These are phyloP conservation scores for Chlorella sp. DNA, from an alignment of 139 green algal species.

Conservation along the genomic window DNA sequence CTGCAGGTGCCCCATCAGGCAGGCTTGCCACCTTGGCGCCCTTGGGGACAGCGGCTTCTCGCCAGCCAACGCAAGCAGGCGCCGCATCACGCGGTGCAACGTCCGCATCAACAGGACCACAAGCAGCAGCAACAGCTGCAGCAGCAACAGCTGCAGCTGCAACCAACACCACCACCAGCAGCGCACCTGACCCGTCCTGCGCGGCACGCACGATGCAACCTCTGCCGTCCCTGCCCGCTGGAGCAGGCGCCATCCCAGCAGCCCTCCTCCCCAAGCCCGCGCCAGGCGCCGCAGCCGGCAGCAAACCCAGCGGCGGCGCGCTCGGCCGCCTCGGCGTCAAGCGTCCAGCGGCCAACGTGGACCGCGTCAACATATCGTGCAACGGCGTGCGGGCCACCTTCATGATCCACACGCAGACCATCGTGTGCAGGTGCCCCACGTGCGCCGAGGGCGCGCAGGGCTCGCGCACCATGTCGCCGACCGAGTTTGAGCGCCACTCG, in stretches of 20 bases:
- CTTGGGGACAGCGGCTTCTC: too few species aligned
- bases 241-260: too few species aligned
- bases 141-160: too few species aligned
- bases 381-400: constrained; percentile 7
- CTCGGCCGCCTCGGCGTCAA: background rate
- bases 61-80: too few species aligned
- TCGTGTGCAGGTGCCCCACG: background rate
- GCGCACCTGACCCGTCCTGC: too few species aligned
- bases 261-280: background rate
- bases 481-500: constrained; percentile 35
- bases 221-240: background rate
- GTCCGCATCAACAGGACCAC: too few species aligned
- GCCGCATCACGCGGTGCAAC: too few species aligned
- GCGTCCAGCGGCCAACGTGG: background rate
- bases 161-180: too few species aligned
- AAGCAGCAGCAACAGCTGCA: too few species aligned
- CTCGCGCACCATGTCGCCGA: constrained; percentile 16
- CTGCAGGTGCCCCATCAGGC: too few species aligned
- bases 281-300: background rate
- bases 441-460: background rate
- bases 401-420: background rate
- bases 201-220: background rate
- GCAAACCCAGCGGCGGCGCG: background rate
- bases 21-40: too few species aligned
- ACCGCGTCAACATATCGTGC: background rate